A percentile compares a stretch with the other conserved stretches of the same genome.
phyloP scores from a whole-genome alignment of 2,329 filamentous ascomycete species.

The Aspergillus tanneri region DNA sequence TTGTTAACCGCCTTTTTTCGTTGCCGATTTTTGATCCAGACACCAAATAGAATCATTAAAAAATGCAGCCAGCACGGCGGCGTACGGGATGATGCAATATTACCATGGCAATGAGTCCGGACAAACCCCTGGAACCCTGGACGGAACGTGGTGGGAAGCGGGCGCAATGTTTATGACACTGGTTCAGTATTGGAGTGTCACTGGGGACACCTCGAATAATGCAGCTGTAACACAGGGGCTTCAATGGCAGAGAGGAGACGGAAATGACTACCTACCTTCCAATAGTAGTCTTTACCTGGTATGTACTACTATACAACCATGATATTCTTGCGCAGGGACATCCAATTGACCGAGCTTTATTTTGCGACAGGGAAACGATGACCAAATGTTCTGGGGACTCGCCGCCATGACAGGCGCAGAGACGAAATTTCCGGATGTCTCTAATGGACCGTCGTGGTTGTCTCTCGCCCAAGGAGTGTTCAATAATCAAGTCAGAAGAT shows the following conservation, averaged over 20 bases:
- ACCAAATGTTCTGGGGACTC: slow-evolving; percentile 60
- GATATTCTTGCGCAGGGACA: no score
- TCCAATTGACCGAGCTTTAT: no score
- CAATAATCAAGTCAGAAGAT: slow-evolving; percentile 70
- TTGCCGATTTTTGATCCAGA: no score
- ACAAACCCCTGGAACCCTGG: slow-evolving; percentile 47
- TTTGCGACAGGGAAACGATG: slow-evolving; percentile 60
- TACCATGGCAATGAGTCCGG: slow-evolving; percentile 50
- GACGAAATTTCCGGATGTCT: slow-evolving; percentile 40
- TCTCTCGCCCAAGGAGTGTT: slow-evolving; percentile 75
- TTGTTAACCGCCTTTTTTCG: no score
- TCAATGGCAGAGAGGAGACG: slow-evolving; percentile 67
- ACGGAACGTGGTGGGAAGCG: slow-evolving; percentile 62
- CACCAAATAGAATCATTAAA: slow-evolving; percentile 47
- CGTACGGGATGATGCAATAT: slow-evolving; percentile 47
- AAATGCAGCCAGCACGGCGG: slow-evolving; percentile 40
- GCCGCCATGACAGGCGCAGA: slow-evolving; percentile 59
- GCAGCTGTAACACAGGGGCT: slow-evolving; percentile 65
- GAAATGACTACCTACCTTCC: no score
- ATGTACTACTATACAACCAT: no score
- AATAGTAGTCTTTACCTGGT: no score
- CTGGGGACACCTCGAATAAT: slow-evolving; percentile 69
- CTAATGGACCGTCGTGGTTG: slow-evolving; percentile 70
- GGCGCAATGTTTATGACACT: slow-evolving; percentile 66
- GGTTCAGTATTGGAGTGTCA: slow-evolving; percentile 80